Evolutionary conservation across 331 rosid species (phyloP).

Genomic region (Acacia concinna): DNA sequence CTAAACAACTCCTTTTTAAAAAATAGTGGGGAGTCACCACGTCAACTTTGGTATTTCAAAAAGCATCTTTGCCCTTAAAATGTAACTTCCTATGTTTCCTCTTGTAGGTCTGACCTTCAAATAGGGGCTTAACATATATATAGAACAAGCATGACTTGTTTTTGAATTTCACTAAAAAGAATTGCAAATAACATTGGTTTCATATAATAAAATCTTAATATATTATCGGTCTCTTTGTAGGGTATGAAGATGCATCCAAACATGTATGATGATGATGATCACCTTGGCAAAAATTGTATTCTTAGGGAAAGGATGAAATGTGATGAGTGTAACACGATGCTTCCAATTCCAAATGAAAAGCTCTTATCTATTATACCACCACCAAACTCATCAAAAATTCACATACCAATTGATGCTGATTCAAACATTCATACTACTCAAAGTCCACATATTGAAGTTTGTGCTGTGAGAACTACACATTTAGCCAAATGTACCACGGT

Average conservation of each 20-base stretch:
- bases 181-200: conserved; percentile 14
- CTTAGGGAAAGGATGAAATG: conserved; percentile 57
- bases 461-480: neutral
- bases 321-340: conserved; percentile 28
- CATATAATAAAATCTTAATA: conserved; percentile 30
- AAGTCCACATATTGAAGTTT: conserved; percentile 34
- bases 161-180: neutral
- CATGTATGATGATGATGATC: conserved; percentile 69
- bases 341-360: neutral
- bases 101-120: too few species aligned
- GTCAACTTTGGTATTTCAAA: too few species aligned
- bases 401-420: conserved; percentile 1
- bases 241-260: conserved; percentile 72
- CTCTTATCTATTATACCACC: neutral
- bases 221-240: conserved; percentile 37
- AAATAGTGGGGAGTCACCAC: too few species aligned
- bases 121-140: too few species aligned
- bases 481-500: conserved; percentile 18
- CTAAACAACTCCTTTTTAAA: too few species aligned
- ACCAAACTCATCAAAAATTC: conserved; percentile 26
- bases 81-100: too few species aligned
- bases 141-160: too few species aligned
- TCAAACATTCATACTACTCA: neutral
- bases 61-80: too few species aligned
- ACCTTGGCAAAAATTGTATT: conserved; percentile 44